Evolutionary conservation across 805 yeast genomes (phyloP).

Genomic region (Starmerella roubikii): DNA sequence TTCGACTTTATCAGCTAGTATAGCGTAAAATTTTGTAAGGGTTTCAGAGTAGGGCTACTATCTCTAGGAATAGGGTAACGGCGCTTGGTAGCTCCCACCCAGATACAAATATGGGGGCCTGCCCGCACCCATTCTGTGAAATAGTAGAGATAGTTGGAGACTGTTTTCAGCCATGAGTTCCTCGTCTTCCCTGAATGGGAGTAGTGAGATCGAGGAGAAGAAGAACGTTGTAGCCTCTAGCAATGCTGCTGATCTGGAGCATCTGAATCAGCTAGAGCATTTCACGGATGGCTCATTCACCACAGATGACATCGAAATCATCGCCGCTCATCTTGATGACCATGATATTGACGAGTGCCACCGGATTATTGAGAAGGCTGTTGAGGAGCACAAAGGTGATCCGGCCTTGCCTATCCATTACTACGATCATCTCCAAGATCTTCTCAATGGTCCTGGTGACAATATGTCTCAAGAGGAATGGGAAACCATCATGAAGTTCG

Average conservation of each 20-base stretch:
- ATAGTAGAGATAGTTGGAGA: too few relatives aligned
- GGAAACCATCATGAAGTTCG: conserved; percentile 22
- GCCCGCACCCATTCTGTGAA: too few relatives aligned
- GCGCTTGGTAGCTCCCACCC: neutral
- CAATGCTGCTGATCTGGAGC: neutral
- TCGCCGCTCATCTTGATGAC: conserved; percentile 19
- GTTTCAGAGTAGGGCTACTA: conserved; percentile 1
- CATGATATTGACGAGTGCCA: conserved; percentile 28
- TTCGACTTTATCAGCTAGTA: neutral
- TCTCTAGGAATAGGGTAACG: neutral
- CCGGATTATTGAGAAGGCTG: conserved; percentile 30
- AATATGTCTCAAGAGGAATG: conserved; percentile 17
- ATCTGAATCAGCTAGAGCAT: conserved; percentile 3
- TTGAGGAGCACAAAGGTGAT: conserved; percentile 35
- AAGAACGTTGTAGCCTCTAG: neutral
- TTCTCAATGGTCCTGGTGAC: conserved; percentile 14
- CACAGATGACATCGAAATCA: conserved; percentile 12
- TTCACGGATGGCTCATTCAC: conserved; percentile 5
- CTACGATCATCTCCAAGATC: conserved; percentile 26
- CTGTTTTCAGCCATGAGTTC: neutral
- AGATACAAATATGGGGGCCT: too few relatives aligned
- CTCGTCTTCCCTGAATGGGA: conserved; percentile 1
- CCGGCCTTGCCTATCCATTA: conserved; percentile 33
- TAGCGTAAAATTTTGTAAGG: neutral
- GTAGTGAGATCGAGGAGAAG: neutral